Conservation (phyloP, 495 filamentous ascomycete genomes). For the Cryomyces antarcticus region DNA sequence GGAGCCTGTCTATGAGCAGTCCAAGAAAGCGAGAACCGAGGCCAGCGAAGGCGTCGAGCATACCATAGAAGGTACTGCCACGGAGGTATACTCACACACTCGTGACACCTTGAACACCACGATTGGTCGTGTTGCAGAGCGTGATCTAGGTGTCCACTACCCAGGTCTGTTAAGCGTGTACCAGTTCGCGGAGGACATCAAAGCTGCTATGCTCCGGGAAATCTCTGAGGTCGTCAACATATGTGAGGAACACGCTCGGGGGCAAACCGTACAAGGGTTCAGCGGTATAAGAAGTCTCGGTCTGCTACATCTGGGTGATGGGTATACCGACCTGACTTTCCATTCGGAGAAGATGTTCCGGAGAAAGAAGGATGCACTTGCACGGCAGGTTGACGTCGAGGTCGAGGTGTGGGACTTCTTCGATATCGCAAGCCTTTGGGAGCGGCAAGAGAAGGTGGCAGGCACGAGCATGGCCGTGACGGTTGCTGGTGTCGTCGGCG, state of each 20-base stretch:
- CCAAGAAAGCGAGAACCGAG: conserved; percentile 62
- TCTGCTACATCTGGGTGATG: conserved; percentile 67
- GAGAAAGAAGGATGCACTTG: conserved; percentile 55
- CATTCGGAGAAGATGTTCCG: conserved; percentile 82
- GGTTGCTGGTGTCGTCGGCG: conserved; percentile 66
- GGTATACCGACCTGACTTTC: conserved; percentile 70
- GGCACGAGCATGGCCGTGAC: conserved; percentile 88
- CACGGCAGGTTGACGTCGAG: conserved; percentile 65
- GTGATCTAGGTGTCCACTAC: conserved; percentile 63
- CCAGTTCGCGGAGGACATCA: conserved; percentile 80
- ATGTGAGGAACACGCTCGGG: conserved; percentile 71
- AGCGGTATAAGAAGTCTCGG: conserved; percentile 73
- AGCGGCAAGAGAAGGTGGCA: conserved; percentile 82
- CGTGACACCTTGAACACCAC: conserved; percentile 46
- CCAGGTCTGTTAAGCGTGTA: conserved; percentile 70
- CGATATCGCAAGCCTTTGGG: conserved; percentile 61
- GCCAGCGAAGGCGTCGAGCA: conserved; percentile 62
- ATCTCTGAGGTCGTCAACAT: conserved; percentile 55
- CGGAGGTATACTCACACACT: conserved; percentile 66
- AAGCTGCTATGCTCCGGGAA: conserved; percentile 73
- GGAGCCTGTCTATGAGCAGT: conserved; percentile 66
- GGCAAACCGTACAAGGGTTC: conserved; percentile 62
- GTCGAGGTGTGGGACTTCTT: conserved; percentile 87
- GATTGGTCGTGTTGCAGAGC: conserved; percentile 55
- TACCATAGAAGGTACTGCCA: conserved; percentile 66